These are phyloP conservation scores for Endothia cerciana DNA, from an alignment of 2,329 filamentous ascomycete genomes.

Conservation along the genomic window DNA sequence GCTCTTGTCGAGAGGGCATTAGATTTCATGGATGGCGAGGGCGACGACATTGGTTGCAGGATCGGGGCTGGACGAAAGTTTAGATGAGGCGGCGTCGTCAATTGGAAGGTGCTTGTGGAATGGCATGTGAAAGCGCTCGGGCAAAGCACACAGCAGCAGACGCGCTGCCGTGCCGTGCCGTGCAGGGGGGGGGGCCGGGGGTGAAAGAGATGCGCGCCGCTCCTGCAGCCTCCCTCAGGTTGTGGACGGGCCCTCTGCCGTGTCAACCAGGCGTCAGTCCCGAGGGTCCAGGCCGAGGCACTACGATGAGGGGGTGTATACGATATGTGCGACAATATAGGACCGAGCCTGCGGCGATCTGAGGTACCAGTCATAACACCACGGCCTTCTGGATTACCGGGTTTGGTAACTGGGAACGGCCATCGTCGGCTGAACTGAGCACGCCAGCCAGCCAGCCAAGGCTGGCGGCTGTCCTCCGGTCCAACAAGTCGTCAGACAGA, in stretches of 20 bases:
- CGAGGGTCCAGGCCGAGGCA: not conserved
- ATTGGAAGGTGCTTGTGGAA: not conserved
- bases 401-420: not conserved
- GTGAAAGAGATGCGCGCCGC: not conserved
- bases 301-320: not conserved
- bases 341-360: not conserved
- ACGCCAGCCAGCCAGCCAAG: not conserved
- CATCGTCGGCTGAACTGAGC: not conserved
- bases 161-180: too few relatives aligned
- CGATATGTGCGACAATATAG: not conserved
- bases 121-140: slow-evolving; percentile 10
- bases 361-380: not conserved
- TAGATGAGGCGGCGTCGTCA: not conserved
- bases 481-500: not conserved
- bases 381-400: not conserved
- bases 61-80: not conserved
- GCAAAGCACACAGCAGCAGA: not conserved
- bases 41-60: slow-evolving; percentile 1
- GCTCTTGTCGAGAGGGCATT: not conserved
- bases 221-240: not conserved
- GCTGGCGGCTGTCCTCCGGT: not conserved
- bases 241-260: too few relatives aligned
- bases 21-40: not conserved
- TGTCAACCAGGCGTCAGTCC: not conserved
- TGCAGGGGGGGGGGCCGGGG: not conserved